phyloP scores from a whole-genome alignment of 495 filamentous ascomycete genomes.

The Talaromyces ruber region DNA sequence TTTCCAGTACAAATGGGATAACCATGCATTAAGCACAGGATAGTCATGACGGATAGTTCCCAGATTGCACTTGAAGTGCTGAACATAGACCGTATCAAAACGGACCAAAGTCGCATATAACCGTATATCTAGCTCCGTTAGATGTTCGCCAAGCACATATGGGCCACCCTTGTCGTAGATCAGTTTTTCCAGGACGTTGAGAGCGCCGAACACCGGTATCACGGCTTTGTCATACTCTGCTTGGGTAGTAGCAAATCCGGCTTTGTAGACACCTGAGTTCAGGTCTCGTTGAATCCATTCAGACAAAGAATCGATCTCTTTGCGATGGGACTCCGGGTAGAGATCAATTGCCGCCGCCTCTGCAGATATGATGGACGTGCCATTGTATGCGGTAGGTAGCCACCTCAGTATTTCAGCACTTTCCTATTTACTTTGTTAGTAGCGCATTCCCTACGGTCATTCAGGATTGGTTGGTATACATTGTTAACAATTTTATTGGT shows the following conservation, averaged over 20 bases:
- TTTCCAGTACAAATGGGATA: slow-evolving; percentile 45
- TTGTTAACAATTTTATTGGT: slow-evolving; percentile 39
- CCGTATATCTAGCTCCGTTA: slow-evolving; percentile 45
- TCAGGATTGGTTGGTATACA: slow-evolving; percentile 7
- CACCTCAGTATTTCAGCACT: slow-evolving; percentile 43
- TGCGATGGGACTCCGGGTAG: slow-evolving; percentile 33
- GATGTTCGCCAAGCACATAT: slow-evolving; percentile 32
- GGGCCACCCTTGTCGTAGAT: slow-evolving; percentile 32
- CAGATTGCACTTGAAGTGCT: slow-evolving; percentile 51
- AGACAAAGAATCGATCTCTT: slow-evolving; percentile 33
- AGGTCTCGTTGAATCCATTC: slow-evolving; percentile 38
- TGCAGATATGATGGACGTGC: slow-evolving; percentile 17
- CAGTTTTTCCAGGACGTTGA: slow-evolving; percentile 45
- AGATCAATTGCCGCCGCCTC: slow-evolving; percentile 25
- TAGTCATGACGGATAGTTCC: slow-evolving; percentile 46
- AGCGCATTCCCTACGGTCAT: neutral
- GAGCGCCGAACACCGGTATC: slow-evolving; percentile 35
- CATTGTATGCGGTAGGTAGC: slow-evolving; percentile 40
- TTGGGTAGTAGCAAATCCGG: slow-evolving; percentile 42
- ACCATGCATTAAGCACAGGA: slow-evolving; percentile 40
- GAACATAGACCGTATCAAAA: slow-evolving; percentile 44
- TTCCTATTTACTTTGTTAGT: slow-evolving; percentile 21
- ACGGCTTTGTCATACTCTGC: slow-evolving; percentile 36
- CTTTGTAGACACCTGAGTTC: slow-evolving; percentile 47
- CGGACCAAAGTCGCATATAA: slow-evolving; percentile 41